Base-by-base conservation (phyloP, 192 early-diverging fungal species). In the Backusella tuberculispora region DNA sequence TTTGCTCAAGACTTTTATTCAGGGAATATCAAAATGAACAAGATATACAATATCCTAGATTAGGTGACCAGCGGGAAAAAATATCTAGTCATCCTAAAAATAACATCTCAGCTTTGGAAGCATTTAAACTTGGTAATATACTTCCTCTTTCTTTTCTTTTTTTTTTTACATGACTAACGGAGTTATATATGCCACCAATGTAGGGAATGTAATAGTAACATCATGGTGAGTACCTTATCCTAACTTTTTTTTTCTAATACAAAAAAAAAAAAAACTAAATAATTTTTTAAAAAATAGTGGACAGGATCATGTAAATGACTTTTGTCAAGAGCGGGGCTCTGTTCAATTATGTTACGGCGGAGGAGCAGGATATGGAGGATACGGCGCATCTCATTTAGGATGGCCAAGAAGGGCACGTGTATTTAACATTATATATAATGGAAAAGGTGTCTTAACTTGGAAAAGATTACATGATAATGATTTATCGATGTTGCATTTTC, bases 321-420 rank as follows among this genome's bases (percentile, higher is more conserved):
- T 80, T 74, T 85, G 83, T 26, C 56, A 79, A 66, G 66, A 82
- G 24, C 78, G 70, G n/a, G 76, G 75, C 5, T 78, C 79, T 26
- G 76, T 85, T 64, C 63, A 80, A 26, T 72, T 85, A 44, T 85
- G 83, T 63, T 85, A 80, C 24, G 78, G 78, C 15, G 83, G 83
- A 10, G 83, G 83, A 7, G 66, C 80, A 4, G 83, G 83, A 2
- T 77, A 80, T 17, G 81, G 81, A 15, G 72, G 80, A 5, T 85
- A 84, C 42, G 83, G 83, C 48, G 79, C 70, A 12, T 63, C 41
- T 38, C 76, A 73, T 34, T 26, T 74, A 4, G 56, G 72, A n/a
- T 60, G 77, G 66, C 77, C 78, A 26, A 74, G 83, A 19, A 73
- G 83, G 0, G 75, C 80, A 6, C 76, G 83, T 43, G 73, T 85